Evolutionary conservation across 257 asterid species (phyloP).

Genomic region (Lithospermum erythrorhizon): DNA sequence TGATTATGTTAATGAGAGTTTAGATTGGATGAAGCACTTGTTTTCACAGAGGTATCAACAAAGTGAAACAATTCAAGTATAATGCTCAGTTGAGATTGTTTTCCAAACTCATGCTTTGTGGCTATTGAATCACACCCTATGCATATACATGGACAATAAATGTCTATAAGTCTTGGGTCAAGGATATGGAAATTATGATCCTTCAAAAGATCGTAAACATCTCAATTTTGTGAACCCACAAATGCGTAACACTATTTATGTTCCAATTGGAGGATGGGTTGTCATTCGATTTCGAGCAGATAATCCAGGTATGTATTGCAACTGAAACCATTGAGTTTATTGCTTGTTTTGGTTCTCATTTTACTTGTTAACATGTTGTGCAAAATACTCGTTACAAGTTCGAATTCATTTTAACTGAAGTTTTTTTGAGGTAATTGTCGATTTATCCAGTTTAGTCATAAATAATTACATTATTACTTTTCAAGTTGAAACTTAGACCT

Average conservation of each 20-base stretch:
- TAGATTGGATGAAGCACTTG: too few species aligned
- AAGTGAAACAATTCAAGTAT: constrained; percentile 10
- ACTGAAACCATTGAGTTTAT: too few species aligned
- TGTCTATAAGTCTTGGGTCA: constrained; percentile 12
- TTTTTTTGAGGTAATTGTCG: too few species aligned
- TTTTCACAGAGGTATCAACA: too few species aligned
- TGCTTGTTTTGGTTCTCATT: too few species aligned
- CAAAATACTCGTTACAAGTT: too few species aligned
- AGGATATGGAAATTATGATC: constrained; percentile 16
- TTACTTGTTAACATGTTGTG: too few species aligned
- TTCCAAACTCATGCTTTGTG: constrained; percentile 14
- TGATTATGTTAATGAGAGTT: too few species aligned
- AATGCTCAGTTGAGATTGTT: constrained; percentile 19
- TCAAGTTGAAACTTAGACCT: too few species aligned
- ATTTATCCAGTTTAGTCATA: too few species aligned
- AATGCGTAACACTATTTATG: constrained; percentile 18
- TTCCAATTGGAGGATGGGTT: constrained; percentile 21
- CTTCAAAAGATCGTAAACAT: constrained; percentile 10
- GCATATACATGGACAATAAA: constrained; percentile 20
- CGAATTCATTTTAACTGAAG: too few species aligned
- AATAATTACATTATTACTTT: too few species aligned
- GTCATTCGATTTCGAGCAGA: constrained; percentile 19
- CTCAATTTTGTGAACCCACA: constrained; percentile 18
- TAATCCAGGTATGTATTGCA: constrained; percentile 17
- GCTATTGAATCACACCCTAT: constrained; percentile 16